Evolutionary conservation across 2,329 filamentous ascomycete species (phyloP).

Genomic region (Dryadomyces sulphureus): DNA sequence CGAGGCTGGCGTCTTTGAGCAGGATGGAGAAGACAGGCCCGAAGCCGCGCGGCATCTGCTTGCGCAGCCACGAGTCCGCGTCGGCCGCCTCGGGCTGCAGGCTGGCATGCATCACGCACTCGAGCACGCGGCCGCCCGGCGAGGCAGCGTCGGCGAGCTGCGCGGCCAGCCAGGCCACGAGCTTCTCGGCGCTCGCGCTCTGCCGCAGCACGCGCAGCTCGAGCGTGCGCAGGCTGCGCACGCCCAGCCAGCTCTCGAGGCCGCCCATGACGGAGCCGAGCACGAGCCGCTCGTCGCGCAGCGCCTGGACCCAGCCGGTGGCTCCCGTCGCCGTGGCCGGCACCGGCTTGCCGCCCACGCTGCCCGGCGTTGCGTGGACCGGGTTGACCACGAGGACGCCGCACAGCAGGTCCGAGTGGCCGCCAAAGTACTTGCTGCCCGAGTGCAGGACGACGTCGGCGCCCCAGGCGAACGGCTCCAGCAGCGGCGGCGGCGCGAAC

Average conservation of each 20-base stretch:
- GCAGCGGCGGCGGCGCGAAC: conserved; percentile 79
- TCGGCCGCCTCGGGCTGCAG: conserved; percentile 52
- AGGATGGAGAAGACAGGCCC: conserved; percentile 75
- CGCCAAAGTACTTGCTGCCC: conserved; percentile 92
- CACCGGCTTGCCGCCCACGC: background rate
- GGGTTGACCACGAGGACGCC: conserved; percentile 60
- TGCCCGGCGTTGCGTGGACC: conserved; percentile 2
- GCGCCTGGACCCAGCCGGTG: conserved; percentile 40
- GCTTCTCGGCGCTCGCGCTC: conserved; percentile 49
- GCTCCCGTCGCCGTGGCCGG: conserved; percentile 9
- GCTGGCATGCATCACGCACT: conserved; percentile 54
- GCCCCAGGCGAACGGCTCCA: conserved; percentile 69
- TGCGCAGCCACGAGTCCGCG: conserved; percentile 54
- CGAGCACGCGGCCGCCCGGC: conserved; percentile 29
- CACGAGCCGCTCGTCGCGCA: conserved; percentile 57
- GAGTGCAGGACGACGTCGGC: conserved; percentile 84
- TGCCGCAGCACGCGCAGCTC: conserved; percentile 70
- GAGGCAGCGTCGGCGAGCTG: conserved; percentile 29
- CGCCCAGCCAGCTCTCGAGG: conserved; percentile 82
- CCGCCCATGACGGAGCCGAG: conserved; percentile 78
- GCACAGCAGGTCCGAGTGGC: conserved; percentile 86
- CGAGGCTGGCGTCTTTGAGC: conserved; percentile 44
- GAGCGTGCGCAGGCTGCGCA: conserved; percentile 72
- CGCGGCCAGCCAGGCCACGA: conserved; percentile 58
- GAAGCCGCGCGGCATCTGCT: conserved; percentile 85